Conservation (phyloP, 306 rosid genomes). For the Parietaria judaica region DNA sequence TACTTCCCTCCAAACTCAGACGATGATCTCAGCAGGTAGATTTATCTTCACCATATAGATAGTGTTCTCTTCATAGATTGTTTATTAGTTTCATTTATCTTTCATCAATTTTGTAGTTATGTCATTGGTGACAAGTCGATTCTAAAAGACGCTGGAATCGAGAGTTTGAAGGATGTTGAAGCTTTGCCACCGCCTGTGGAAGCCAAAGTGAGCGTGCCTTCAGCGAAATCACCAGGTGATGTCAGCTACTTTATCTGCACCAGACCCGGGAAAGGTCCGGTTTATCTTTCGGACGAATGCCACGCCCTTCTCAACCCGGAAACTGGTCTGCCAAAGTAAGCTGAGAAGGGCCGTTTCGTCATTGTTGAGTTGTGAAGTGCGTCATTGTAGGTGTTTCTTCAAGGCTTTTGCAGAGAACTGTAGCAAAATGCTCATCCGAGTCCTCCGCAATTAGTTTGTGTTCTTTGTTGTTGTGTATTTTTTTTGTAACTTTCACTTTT, state of each 20-base stretch:
- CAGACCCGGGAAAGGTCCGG: slow-evolving; percentile 91
- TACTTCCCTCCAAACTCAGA: slow-evolving; percentile 81
- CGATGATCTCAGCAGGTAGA: slow-evolving; percentile 60
- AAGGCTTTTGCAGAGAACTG: slow-evolving; percentile 14
- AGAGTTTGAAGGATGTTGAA: slow-evolving; percentile 46
- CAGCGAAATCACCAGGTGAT: slow-evolving; percentile 69
- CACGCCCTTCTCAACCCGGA: slow-evolving; percentile 66
- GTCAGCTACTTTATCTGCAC: slow-evolving; percentile 96
- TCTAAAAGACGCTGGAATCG: slow-evolving; percentile 73
- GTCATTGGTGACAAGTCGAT: slow-evolving; percentile 78
- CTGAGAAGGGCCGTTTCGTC: slow-evolving; percentile 12
- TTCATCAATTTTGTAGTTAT: slow-evolving; percentile 41
- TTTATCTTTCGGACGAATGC: slow-evolving; percentile 58
- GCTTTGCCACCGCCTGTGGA: slow-evolving; percentile 74
- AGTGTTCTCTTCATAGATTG: not conserved
- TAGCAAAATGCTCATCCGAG: slow-evolving; percentile 20
- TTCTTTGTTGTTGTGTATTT: slow-evolving; percentile 12
- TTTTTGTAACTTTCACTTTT: slow-evolving; percentile 1
- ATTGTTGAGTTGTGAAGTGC: slow-evolving; percentile 23
- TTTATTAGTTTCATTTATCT: not conserved
- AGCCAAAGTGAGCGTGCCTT: slow-evolving; percentile 52
- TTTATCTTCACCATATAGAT: not conserved
- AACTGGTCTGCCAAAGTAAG: slow-evolving; percentile 75
- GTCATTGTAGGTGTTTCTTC: slow-evolving; percentile 22
- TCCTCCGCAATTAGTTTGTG: slow-evolving; percentile 27